Evolutionary conservation across 805 yeast species (phyloP).

Genomic region (Candida hispaniensis): DNA sequence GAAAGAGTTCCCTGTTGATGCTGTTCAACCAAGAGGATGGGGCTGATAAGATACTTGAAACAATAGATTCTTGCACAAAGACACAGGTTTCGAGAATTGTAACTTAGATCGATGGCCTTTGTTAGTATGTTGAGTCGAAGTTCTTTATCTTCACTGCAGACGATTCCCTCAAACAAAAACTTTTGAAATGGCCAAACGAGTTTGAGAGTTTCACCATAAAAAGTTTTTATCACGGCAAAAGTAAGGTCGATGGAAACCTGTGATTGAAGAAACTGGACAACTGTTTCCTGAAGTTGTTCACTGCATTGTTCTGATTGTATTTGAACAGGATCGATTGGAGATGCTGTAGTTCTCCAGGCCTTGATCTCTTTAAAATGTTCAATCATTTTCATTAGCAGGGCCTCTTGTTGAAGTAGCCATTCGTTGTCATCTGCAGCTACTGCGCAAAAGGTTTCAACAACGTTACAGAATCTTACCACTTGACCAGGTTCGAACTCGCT

Average conservation of each 20-base stretch:
- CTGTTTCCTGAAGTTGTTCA: conserved; percentile 45
- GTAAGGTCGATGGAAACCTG: conserved; percentile 32
- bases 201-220: conserved; percentile 35
- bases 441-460: too few species aligned
- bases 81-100: conserved; percentile 34
- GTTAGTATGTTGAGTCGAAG: conserved; percentile 42
- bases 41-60: conserved; percentile 51
- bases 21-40: conserved; percentile 55
- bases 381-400: conserved; percentile 3
- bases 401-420: too few species aligned
- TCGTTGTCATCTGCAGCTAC: too few species aligned
- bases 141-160: conserved; percentile 38
- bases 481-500: too few species aligned
- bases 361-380: conserved; percentile 6
- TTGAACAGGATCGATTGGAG: conserved; percentile 35
- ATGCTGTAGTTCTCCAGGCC: not conserved
- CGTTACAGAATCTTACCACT: conserved; percentile 6
- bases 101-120: conserved; percentile 40
- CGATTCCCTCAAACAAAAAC: conserved; percentile 46
- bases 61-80: conserved; percentile 49
- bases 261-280: conserved; percentile 32
- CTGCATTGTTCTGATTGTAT: conserved; percentile 65
- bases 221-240: conserved; percentile 34
- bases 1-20: conserved; percentile 39
- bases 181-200: conserved; percentile 42